Evolutionary conservation across 2,329 filamentous ascomycete species (phyloP).

Genomic region (Parastagonospora avenae): DNA sequence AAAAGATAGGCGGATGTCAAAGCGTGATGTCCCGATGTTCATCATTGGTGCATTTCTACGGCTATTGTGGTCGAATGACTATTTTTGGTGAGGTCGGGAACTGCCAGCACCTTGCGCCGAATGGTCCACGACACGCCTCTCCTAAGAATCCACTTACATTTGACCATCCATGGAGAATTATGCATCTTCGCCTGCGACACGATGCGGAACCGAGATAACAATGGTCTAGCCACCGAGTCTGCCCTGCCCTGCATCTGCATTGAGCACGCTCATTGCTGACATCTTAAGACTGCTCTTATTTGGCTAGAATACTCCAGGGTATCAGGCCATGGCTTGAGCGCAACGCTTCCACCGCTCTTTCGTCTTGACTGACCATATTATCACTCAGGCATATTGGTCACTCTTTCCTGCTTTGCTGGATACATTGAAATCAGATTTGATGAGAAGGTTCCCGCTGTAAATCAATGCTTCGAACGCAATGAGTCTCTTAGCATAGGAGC

Average conservation of each 20-base stretch:
- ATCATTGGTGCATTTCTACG: neutral
- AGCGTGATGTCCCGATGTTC: neutral
- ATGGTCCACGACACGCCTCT: too few species aligned
- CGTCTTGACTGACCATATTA: slow-evolving; percentile 49
- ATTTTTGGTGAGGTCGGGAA: neutral
- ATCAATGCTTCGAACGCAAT: too few species aligned
- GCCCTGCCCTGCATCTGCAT: too few species aligned
- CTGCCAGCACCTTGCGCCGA: too few species aligned
- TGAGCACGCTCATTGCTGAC: neutral
- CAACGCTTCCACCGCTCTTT: slow-evolving; percentile 41
- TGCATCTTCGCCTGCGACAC: too few species aligned
- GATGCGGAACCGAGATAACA: too few species aligned
- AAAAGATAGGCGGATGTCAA: neutral
- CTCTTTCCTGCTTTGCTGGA: slow-evolving; percentile 40
- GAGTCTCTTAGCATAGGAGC: too few species aligned
- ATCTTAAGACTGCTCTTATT: slow-evolving; percentile 26
- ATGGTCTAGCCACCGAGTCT: too few species aligned
- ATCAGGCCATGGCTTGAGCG: slow-evolving; percentile 39
- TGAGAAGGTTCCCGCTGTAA: slow-evolving; percentile 24
- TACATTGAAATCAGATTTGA: slow-evolving; percentile 37
- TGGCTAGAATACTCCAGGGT: slow-evolving; percentile 43
- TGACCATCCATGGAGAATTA: too few species aligned
- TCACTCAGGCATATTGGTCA: slow-evolving; percentile 53
- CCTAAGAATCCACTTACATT: too few species aligned
- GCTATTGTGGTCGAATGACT: neutral